Conservation (phyloP, 148 eudicot genomes). For the Nepenthes gracilis region DNA sequence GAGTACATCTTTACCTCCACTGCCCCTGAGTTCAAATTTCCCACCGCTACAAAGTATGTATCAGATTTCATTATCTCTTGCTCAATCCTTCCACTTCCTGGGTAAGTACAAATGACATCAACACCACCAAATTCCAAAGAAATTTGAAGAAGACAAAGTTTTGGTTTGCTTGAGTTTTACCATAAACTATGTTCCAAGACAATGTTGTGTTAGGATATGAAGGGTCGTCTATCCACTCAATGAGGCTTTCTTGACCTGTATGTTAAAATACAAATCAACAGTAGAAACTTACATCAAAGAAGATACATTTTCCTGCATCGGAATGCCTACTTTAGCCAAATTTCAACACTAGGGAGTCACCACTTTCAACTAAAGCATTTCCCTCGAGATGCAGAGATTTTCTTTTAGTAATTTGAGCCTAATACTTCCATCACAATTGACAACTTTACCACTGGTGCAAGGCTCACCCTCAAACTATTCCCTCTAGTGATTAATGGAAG, state of each 20-base stretch:
- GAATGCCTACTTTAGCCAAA: background rate
- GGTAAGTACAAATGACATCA: background rate
- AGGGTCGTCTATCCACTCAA: conserved; percentile 32
- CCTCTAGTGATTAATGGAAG: too few species aligned
- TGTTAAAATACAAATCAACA: conserved; percentile 2
- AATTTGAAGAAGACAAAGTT: background rate
- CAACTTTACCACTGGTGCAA: too few species aligned
- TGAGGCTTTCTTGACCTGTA: conserved; percentile 29
- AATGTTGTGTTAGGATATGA: conserved; percentile 33
- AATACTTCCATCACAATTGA: too few species aligned
- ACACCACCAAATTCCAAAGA: background rate
- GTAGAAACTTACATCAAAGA: background rate
- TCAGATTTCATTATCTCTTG: conserved; percentile 29
- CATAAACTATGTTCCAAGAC: conserved; percentile 37
- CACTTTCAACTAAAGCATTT: too few species aligned
- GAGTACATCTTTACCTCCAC: conserved; percentile 18
- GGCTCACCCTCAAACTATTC: too few species aligned
- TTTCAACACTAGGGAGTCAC: too few species aligned
- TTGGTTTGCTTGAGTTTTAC: conserved; percentile 6
- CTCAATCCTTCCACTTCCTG: conserved; percentile 32
- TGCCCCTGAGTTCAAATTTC: conserved; percentile 35
- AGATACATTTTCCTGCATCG: background rate
- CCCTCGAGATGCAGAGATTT: too few species aligned
- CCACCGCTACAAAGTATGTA: conserved; percentile 39
- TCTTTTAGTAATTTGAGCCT: too few species aligned